Conservation (phyloP, 108 stramenopile species). For the Stephanodiscus triporus region DNA sequence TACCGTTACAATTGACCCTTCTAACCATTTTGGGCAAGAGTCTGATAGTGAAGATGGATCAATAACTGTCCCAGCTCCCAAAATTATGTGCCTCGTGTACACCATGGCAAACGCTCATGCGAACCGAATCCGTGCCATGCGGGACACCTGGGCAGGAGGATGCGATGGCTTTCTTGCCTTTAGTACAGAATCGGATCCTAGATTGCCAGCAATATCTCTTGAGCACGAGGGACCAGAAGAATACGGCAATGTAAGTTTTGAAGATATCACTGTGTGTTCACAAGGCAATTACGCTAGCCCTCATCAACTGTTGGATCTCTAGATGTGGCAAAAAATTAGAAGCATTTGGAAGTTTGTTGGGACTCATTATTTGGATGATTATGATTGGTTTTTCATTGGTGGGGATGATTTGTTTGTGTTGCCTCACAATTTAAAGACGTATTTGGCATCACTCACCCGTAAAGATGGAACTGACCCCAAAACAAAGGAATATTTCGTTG, state of each 20-base stretch:
- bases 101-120: conserved; percentile 67
- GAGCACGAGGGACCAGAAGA: conserved; percentile 66
- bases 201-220: conserved; percentile 57
- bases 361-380: conserved; percentile 82
- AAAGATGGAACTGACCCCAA: conserved; percentile 46
- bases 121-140: conserved; percentile 65
- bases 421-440: conserved; percentile 84
- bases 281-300: neutral
- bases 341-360: conserved; percentile 88
- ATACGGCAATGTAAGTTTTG: conserved; percentile 84
- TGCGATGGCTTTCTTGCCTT: conserved; percentile 94
- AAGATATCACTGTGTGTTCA: neutral
- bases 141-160: conserved; percentile 67
- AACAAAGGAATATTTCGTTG: conserved; percentile 74
- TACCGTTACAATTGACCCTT: conserved; percentile 41
- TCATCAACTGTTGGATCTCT: conserved; percentile 5
- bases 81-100: conserved; percentile 77
- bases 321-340: conserved; percentile 77
- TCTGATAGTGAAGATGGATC: conserved; percentile 13
- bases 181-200: conserved; percentile 64
- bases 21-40: conserved; percentile 39
- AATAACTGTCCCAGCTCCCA: conserved; percentile 45
- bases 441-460: conserved; percentile 45
- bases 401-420: conserved; percentile 94
- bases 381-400: conserved; percentile 91